Percentiles rank a stretch among this genome's conserved stretches.
Evolutionary conservation across 2,329 filamentous ascomycete genomes (phyloP).

Genomic region (Neopestalotiopsis sp.): DNA sequence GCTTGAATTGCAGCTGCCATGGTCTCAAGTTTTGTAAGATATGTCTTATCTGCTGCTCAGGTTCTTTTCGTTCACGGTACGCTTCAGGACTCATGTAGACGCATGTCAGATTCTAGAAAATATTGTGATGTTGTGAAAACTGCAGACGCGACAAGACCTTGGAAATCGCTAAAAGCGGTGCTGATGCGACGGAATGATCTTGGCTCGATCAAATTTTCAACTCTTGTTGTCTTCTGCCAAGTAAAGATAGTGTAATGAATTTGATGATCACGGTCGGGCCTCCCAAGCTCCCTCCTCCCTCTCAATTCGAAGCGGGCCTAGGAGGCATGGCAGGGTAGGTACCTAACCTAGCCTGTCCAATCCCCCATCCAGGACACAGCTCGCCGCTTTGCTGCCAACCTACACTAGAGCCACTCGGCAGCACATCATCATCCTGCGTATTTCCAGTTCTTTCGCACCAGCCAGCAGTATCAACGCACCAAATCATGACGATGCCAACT

Average conservation of each 20-base stretch:
- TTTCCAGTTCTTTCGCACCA: conserved; percentile 3
- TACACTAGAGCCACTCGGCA: not conserved
- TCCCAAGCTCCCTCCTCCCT: not conserved
- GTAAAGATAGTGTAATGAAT: not conserved
- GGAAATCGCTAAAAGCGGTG: too few species aligned
- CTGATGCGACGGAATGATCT: too few species aligned
- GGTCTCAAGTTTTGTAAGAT: not conserved
- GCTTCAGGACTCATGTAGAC: not conserved
- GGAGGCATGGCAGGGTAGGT: too few species aligned
- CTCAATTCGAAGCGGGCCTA: not conserved
- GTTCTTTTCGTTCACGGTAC: not conserved
- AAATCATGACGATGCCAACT: conserved; percentile 15
- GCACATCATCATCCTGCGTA: conserved; percentile 6
- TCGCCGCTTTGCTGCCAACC: conserved; percentile 4
- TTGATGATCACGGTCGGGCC: conserved; percentile 11
- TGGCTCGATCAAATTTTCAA: not conserved
- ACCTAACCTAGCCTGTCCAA: not conserved
- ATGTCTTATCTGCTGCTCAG: not conserved
- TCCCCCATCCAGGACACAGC: conserved; percentile 9
- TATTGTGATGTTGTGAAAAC: too few species aligned
- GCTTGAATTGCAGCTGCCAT: not conserved
- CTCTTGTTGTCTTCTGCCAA: not conserved
- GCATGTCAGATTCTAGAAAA: too few species aligned
- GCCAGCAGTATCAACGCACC: not conserved
- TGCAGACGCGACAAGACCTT: too few species aligned